A percentile compares a stretch with the other conserved stretches of the same genome.
phyloP scores from a whole-genome alignment of 1,284 basidiomycete species.

The Volvariella volvacea region DNA sequence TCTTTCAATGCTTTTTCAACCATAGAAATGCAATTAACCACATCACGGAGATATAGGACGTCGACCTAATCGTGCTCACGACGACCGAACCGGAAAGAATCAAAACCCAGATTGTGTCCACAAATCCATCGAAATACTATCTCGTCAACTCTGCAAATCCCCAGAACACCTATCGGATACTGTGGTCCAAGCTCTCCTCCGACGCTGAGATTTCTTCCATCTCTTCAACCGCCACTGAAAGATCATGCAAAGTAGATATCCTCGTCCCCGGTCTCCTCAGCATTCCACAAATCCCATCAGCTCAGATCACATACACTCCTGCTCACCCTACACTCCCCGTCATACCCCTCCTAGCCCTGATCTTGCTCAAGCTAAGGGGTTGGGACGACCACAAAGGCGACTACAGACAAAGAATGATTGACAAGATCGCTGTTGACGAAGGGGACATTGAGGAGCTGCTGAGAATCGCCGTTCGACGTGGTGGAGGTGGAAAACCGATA shows the following conservation, averaged over 20 bases:
- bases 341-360: slow-evolving; percentile 36
- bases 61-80: slow-evolving; percentile 4
- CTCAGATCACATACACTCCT: slow-evolving; percentile 20
- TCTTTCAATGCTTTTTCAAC: background rate
- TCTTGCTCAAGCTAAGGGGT: slow-evolving; percentile 43
- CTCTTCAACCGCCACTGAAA: no score
- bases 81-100: background rate
- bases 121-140: background rate
- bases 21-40: background rate
- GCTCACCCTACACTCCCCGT: slow-evolving; percentile 26
- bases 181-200: slow-evolving; percentile 4
- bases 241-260: slow-evolving; percentile 44
- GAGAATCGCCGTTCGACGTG: slow-evolving; percentile 16
- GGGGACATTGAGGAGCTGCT: slow-evolving; percentile 36
- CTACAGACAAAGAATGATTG: slow-evolving; percentile 20
- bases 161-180: background rate
- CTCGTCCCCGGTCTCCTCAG: slow-evolving; percentile 38
- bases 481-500: slow-evolving; percentile 12
- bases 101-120: slow-evolving; percentile 1
- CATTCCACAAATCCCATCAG: slow-evolving; percentile 30
- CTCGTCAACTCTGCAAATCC: slow-evolving; percentile 2
- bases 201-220: background rate
- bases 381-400: slow-evolving; percentile 41
- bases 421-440: slow-evolving; percentile 35
- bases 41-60: background rate